Evolutionary conservation across 1,139 yeast species (phyloP).

Genomic region (Candida tetrigidarum): DNA sequence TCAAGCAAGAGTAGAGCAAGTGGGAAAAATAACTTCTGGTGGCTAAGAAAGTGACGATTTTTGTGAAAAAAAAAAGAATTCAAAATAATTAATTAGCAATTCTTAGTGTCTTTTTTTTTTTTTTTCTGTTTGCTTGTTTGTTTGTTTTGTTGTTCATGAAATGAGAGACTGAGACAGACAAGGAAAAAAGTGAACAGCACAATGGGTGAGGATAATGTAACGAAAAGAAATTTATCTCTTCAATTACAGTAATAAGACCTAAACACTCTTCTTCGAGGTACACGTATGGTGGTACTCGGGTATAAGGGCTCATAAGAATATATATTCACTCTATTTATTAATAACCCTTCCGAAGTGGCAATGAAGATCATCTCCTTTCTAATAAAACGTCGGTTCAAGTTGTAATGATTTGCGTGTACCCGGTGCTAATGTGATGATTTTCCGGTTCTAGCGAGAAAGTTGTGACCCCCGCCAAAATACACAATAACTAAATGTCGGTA

Average conservation of each 20-base stretch:
- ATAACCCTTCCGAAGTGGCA: neutral
- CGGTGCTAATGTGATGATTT: too few relatives aligned
- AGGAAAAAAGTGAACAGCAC: neutral
- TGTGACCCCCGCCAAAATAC: neutral
- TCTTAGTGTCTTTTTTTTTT: neutral
- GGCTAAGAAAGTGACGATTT: neutral
- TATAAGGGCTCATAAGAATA: too few relatives aligned
- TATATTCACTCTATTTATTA: neutral
- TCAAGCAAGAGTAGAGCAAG: neutral
- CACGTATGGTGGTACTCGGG: too few relatives aligned
- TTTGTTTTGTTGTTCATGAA: neutral
- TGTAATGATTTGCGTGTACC: too few relatives aligned
- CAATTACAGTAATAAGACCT: too few relatives aligned
- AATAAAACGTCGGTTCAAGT: neutral
- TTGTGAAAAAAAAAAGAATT: neutral
- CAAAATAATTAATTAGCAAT: neutral
- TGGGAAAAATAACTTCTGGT: neutral
- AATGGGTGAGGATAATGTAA: neutral
- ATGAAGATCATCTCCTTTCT: neutral
- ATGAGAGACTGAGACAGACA: neutral
- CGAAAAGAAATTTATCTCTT: neutral
- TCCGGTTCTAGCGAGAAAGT: slow-evolving; percentile 1
- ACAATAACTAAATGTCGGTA: neutral
- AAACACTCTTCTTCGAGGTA: too few relatives aligned
- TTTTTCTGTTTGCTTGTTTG: too few relatives aligned